Evolutionary conservation across 2,329 filamentous ascomycete genomes (phyloP).

Genomic region (Beauveria australis): DNA sequence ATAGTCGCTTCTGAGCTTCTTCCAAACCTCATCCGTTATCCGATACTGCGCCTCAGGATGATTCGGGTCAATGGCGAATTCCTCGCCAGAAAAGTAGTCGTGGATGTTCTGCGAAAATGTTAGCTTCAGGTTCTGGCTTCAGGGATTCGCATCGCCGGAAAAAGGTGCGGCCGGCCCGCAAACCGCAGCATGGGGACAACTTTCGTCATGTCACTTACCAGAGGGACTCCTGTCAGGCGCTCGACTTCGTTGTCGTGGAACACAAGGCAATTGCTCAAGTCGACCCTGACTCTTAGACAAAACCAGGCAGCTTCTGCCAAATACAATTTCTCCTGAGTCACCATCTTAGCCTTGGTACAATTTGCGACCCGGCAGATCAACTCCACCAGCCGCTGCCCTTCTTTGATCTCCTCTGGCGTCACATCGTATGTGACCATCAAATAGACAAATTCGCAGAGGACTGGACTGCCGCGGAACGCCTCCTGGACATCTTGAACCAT

Average conservation of each 20-base stretch:
- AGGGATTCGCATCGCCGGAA: conserved; percentile 11
- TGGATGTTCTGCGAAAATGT: conserved; percentile 15
- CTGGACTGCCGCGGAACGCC: neutral
- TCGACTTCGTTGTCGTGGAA: neutral
- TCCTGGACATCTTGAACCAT: neutral
- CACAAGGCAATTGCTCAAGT: neutral
- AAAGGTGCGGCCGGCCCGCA: conserved; percentile 14
- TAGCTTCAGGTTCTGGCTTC: conserved; percentile 11
- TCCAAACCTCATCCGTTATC: no score
- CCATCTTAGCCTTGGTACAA: neutral
- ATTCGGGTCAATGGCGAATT: neutral
- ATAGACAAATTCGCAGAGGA: neutral
- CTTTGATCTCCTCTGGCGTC: no score
- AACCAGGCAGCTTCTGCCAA: no score
- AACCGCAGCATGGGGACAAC: no score
- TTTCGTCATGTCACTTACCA: no score
- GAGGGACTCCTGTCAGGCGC: no score
- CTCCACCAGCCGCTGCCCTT: no score
- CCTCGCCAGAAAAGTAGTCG: neutral
- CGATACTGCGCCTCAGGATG: neutral
- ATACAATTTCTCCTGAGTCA: neutral
- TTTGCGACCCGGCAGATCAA: no score
- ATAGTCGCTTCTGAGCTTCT: no score
- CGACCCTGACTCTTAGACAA: no score
- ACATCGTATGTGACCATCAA: neutral